phyloP scores from a whole-genome alignment of 306 rosid genomes.

The Gillenia trifoliata region DNA sequence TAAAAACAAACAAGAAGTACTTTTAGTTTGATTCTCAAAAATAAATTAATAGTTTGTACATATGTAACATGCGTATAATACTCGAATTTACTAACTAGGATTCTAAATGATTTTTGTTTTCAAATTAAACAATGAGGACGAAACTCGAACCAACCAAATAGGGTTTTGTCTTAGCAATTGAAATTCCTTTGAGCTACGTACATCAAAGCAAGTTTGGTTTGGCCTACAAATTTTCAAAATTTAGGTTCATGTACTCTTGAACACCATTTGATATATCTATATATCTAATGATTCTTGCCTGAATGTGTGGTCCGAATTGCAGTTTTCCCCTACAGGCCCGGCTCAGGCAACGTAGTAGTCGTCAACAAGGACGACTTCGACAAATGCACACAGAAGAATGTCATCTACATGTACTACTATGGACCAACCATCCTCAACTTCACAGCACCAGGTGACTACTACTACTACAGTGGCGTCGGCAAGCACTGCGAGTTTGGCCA shows the following conservation, averaged over 20 bases:
- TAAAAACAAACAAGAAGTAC: not conserved
- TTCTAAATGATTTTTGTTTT: not conserved
- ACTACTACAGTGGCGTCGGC: slow-evolving; percentile 50
- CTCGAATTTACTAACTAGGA: not conserved
- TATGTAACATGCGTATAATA: no score
- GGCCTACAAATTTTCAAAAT: not conserved
- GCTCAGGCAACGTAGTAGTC: slow-evolving; percentile 37
- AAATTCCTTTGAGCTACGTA: not conserved
- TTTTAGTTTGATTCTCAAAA: not conserved
- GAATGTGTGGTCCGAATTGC: not conserved
- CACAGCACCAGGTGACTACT: slow-evolving; percentile 40
- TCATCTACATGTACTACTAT: slow-evolving; percentile 18
- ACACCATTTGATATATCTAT: not conserved
- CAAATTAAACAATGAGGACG: not conserved
- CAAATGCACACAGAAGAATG: slow-evolving; percentile 22
- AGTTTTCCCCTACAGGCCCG: slow-evolving; percentile 52
- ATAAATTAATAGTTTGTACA: not conserved
- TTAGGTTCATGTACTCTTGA: no score
- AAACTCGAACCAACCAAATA: no score
- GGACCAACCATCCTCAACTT: slow-evolving; percentile 44
- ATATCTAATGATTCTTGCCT: not conserved
- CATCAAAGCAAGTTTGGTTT: not conserved
- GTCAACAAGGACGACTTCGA: slow-evolving; percentile 41
- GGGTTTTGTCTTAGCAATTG: not conserved
- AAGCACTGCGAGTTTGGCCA: slow-evolving; percentile 74